Evolutionary conservation across 2,329 filamentous ascomycete genomes (phyloP).

Genomic region (Penicillium sp.): DNA sequence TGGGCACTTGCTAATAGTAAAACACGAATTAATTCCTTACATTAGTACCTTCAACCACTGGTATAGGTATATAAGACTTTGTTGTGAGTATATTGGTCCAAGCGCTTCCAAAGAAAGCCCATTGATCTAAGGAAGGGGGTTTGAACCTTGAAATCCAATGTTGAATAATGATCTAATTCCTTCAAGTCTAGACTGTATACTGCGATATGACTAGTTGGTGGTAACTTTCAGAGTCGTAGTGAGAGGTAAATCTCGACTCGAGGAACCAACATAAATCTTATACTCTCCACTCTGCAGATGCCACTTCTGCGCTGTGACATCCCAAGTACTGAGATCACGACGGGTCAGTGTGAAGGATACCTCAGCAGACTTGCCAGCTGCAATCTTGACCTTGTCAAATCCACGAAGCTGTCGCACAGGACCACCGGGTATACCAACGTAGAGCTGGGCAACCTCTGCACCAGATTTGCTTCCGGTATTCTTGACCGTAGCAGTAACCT

Average conservation of each 20-base stretch:
- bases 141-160: background rate
- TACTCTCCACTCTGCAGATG: slow-evolving; percentile 55
- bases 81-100: too few relatives aligned
- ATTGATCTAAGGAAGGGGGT: too few relatives aligned
- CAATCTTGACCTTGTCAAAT: slow-evolving; percentile 72
- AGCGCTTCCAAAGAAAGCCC: too few relatives aligned
- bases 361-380: slow-evolving; percentile 60
- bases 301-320: slow-evolving; percentile 73
- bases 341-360: slow-evolving; percentile 69
- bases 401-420: slow-evolving; percentile 63
- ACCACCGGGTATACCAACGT: slow-evolving; percentile 69
- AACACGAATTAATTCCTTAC: too few relatives aligned
- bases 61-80: too few relatives aligned
- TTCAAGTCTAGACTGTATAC: background rate
- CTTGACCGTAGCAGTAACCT: slow-evolving; percentile 42
- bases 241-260: slow-evolving; percentile 14
- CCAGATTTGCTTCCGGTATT: slow-evolving; percentile 46
- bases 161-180: background rate
- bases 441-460: slow-evolving; percentile 53
- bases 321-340: slow-evolving; percentile 81
- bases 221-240: slow-evolving; percentile 5
- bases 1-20: too few relatives aligned
- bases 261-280: slow-evolving; percentile 53
- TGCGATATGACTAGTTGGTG: background rate
- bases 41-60: too few relatives aligned